Evolutionary conservation across 306 rosid species (phyloP), one percentile per base, ranked within the genome.

Genomic region (Phaseolus lunatus): DNA sequence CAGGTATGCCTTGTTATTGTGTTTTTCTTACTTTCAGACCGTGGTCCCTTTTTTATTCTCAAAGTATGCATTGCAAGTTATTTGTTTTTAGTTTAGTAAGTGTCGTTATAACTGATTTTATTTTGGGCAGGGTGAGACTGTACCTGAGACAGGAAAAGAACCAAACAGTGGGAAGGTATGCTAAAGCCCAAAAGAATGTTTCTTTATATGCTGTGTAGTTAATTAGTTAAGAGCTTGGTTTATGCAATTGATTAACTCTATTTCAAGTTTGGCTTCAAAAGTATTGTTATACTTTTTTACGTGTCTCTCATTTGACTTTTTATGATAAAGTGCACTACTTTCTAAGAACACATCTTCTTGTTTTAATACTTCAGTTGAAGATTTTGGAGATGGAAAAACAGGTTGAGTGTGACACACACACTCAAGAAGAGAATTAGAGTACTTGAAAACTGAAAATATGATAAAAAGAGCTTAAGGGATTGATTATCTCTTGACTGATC

Each of bases 81-180:
- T 65, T 62, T 69, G 27, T 29, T 81, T 73, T 56, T 65, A 50
- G 61, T 53, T 43, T 77, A n/a, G 48, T 79, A 15, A 66, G 41
- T 70, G 53, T n/a, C n/a, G 33, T 72, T 76, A 70, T 37, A 33
- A 4, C 31, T 83, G 77, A 75, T 39, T 80, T 86, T 78, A 43
- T 75, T 72, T 72, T 77, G 87, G 88, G 56, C 92, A 95, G 99
- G 99, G 99, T 82, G 99, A 95, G 87, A 82, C 70, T 35, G 89
- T 72, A 75, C 90, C 90, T 49, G 99, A 95, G 83, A 64, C 92
- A 62, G 99, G 89, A 78, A 89, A 87, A 76, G 92, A 92, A 14
- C 83, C 82, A 24, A 79, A 26, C 58, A 66, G 82, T 80, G 96
- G 33, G 41, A 95, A 95, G 97, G 99, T 95, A 89, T 67, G 84